phyloP scores from a whole-genome alignment of 129 eudicot species.

The Arctium lappa region DNA sequence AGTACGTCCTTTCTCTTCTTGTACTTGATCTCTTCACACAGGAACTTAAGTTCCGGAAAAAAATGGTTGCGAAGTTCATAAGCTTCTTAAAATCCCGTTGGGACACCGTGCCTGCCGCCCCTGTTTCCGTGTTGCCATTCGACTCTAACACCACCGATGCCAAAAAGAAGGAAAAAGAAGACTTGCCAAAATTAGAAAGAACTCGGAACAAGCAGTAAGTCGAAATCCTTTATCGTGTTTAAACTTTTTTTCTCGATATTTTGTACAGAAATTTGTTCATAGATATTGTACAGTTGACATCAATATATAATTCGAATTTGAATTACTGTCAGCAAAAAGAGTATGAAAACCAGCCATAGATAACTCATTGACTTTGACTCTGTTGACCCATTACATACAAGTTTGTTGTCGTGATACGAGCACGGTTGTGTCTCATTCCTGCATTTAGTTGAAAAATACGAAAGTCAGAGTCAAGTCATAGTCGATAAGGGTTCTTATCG shows the following conservation, averaged over 20 bases:
- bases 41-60: slow-evolving; percentile 69
- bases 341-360: slow-evolving; percentile 23
- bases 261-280: slow-evolving; percentile 25
- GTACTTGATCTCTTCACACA: slow-evolving; percentile 79
- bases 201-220: slow-evolving; percentile 24
- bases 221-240: slow-evolving; percentile 13
- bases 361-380: slow-evolving; percentile 20
- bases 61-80: slow-evolving; percentile 57
- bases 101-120: slow-evolving; percentile 88
- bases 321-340: slow-evolving; percentile 15
- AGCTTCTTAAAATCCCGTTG: slow-evolving; percentile 79
- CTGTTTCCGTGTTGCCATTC: slow-evolving; percentile 72
- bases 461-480: not conserved
- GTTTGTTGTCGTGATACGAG: slow-evolving; percentile 46
- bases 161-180: slow-evolving; percentile 28
- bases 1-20: slow-evolving; percentile 56
- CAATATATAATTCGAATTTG: slow-evolving; percentile 14
- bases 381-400: slow-evolving; percentile 39
- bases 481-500: not conserved
- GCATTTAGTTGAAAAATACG: not conserved
- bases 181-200: slow-evolving; percentile 33
- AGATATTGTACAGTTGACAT: slow-evolving; percentile 21
- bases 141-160: slow-evolving; percentile 33
- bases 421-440: slow-evolving; percentile 55
- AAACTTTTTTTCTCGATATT: not conserved